Conservation (phyloP, 2,329 filamentous ascomycete genomes). For the Neofusicoccum laricinum region DNA sequence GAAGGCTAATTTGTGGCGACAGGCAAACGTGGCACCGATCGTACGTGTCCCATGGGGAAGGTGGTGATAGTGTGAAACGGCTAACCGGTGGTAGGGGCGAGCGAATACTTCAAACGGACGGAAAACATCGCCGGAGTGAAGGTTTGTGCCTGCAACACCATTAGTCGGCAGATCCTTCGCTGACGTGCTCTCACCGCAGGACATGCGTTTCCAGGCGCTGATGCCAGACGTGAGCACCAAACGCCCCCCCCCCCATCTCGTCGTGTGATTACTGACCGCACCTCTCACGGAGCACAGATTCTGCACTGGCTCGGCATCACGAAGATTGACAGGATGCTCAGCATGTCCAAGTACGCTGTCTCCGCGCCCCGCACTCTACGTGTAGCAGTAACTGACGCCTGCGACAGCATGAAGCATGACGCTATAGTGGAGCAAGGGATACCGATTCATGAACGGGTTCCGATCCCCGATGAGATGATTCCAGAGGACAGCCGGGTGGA, state of each 20-base stretch:
- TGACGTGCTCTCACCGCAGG: conserved; percentile 24
- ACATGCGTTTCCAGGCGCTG: conserved; percentile 95
- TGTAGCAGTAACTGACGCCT: conserved; percentile 1
- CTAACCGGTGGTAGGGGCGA: conserved; percentile 48
- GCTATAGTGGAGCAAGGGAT: conserved; percentile 83
- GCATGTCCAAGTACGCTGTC: conserved; percentile 82
- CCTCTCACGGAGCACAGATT: conserved; percentile 48
- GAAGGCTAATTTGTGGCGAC: conserved; percentile 2
- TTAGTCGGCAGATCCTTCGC: conserved; percentile 18
- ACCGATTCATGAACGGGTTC: conserved; percentile 83
- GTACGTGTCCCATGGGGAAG: conserved; percentile 17
- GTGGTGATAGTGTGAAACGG: conserved; percentile 2
- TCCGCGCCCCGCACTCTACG: not conserved
- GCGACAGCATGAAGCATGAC: conserved; percentile 78
- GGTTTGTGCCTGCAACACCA: conserved; percentile 9
- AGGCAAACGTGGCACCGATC: conserved; percentile 70
- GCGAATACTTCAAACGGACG: conserved; percentile 95
- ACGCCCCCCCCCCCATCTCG: not conserved
- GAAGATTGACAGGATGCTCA: conserved; percentile 97
- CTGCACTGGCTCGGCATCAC: conserved; percentile 97
- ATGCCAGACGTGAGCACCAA: conserved; percentile 70
- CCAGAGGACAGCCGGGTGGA: conserved; percentile 95
- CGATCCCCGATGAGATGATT: conserved; percentile 90
- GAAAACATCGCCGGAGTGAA: conserved; percentile 98
- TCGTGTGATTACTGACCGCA: conserved; percentile 5